Evolutionary conservation across 1,284 basidiomycete species (phyloP).

Genomic region (Fomitopsis pinicola): DNA sequence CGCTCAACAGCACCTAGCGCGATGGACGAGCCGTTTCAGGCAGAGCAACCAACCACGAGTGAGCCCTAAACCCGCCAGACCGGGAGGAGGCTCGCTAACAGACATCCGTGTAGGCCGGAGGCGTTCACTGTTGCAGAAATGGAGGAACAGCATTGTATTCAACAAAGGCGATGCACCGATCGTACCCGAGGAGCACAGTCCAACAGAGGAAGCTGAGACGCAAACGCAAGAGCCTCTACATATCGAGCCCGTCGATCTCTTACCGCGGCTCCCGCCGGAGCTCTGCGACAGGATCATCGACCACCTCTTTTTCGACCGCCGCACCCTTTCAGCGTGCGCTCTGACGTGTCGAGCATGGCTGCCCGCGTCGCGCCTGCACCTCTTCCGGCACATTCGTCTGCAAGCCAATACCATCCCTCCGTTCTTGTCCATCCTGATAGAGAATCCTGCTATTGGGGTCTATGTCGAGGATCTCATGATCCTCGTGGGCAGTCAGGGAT

Average conservation of each 20-base stretch:
- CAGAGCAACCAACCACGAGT: not conserved
- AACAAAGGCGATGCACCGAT: not conserved
- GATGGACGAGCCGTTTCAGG: not conserved
- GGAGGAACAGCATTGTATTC: not conserved
- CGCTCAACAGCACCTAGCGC: not conserved
- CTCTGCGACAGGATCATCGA: constrained; percentile 13
- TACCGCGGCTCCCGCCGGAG: constrained; percentile 9
- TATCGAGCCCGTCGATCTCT: not conserved
- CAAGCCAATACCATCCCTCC: not conserved
- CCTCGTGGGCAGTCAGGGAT: not conserved
- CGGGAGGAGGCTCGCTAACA: not conserved
- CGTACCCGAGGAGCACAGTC: not conserved
- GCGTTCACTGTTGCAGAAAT: not conserved
- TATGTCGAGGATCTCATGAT: not conserved
- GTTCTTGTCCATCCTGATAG: not conserved
- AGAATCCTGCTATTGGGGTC: not conserved
- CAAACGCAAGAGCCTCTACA: not conserved
- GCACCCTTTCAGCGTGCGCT: constrained; percentile 2
- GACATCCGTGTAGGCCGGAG: not conserved
- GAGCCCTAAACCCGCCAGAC: not conserved
- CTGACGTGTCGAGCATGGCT: constrained; percentile 9
- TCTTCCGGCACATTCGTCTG: constrained; percentile 4
- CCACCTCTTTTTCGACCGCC: constrained; percentile 4
- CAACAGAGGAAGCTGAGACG: not conserved
- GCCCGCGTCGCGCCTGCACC: constrained; percentile 8